Percentiles rank a stretch among this genome's conserved stretches.
Evolutionary conservation across 2,329 filamentous ascomycete genomes (phyloP).

Genomic region (Escovopsis sp.): DNA sequence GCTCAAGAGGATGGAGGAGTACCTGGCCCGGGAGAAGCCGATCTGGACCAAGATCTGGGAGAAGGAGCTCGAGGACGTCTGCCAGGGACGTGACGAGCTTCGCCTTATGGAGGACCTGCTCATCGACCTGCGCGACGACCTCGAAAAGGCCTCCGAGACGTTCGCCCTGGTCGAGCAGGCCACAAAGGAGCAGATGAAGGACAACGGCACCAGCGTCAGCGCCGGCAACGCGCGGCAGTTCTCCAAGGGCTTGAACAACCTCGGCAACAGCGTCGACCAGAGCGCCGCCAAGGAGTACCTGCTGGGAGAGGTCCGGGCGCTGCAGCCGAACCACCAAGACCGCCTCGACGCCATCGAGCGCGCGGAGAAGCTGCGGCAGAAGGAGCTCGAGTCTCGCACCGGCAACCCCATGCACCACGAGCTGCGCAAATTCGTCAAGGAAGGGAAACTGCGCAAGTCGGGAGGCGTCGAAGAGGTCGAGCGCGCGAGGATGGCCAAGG

Average conservation of each 20-base stretch:
- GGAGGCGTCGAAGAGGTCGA: slow-evolving; percentile 93
- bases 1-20: slow-evolving; percentile 87
- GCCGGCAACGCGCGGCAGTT: slow-evolving; percentile 39
- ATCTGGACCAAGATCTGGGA: slow-evolving; percentile 99
- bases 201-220: slow-evolving; percentile 38
- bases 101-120: slow-evolving; percentile 94
- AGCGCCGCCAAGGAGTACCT: slow-evolving; percentile 78
- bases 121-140: slow-evolving; percentile 80
- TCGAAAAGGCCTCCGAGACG: slow-evolving; percentile 87
- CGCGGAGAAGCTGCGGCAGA: slow-evolving; percentile 82
- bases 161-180: slow-evolving; percentile 93
- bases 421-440: slow-evolving; percentile 68
- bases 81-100: slow-evolving; percentile 86
- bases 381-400: slow-evolving; percentile 65
- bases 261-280: slow-evolving; percentile 49
- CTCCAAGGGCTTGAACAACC: slow-evolving; percentile 37
- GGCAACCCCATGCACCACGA: slow-evolving; percentile 74
- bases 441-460: slow-evolving; percentile 88
- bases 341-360: slow-evolving; percentile 90
- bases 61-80: slow-evolving; percentile 89
- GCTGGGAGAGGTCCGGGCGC: slow-evolving; percentile 78
- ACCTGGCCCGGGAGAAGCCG: slow-evolving; percentile 80
- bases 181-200: slow-evolving; percentile 93
- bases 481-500: slow-evolving; percentile 65
- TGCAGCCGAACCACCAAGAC: slow-evolving; percentile 89